These are phyloP conservation scores for Colletotrichum salicis DNA, from an alignment of 2,329 filamentous ascomycete genomes.

Conservation along the genomic window DNA sequence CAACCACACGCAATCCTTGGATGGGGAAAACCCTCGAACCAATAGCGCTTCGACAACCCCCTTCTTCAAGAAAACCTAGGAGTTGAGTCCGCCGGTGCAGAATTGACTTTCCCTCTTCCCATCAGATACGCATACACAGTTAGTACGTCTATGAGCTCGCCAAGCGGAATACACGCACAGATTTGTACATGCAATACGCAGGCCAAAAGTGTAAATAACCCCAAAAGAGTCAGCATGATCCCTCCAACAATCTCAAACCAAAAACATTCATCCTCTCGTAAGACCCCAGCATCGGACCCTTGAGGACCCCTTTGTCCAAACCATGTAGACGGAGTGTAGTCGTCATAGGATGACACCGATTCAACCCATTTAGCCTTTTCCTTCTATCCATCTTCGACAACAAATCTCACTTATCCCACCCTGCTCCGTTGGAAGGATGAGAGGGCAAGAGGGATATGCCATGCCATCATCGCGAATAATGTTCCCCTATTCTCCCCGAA, in stretches of 20 bases:
- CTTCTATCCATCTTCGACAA: not conserved
- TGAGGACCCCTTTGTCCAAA: not conserved
- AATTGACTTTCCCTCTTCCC: not conserved
- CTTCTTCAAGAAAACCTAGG: not conserved
- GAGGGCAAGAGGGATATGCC: too few relatives aligned
- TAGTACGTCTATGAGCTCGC: not conserved
- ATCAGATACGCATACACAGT: not conserved
- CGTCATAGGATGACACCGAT: not conserved
- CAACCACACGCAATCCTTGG: not conserved
- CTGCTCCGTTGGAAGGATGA: too few relatives aligned
- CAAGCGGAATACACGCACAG: not conserved
- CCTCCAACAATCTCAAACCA: not conserved
- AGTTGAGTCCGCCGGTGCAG: conserved; percentile 10
- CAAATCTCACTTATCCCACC: not conserved
- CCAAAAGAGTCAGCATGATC: not conserved
- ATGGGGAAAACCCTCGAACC: too few relatives aligned
- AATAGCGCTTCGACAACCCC: not conserved
- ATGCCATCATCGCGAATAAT: too few relatives aligned
- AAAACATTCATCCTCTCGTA: not conserved
- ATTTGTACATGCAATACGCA: not conserved
- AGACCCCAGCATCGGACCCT: not conserved
- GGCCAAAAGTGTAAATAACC: not conserved
- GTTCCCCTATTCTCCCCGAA: not conserved
- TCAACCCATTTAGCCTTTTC: not conserved
- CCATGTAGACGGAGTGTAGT: not conserved